Base-by-base conservation (phyloP, 208 protist species). In the Acanthamoeba healyi region DNA sequence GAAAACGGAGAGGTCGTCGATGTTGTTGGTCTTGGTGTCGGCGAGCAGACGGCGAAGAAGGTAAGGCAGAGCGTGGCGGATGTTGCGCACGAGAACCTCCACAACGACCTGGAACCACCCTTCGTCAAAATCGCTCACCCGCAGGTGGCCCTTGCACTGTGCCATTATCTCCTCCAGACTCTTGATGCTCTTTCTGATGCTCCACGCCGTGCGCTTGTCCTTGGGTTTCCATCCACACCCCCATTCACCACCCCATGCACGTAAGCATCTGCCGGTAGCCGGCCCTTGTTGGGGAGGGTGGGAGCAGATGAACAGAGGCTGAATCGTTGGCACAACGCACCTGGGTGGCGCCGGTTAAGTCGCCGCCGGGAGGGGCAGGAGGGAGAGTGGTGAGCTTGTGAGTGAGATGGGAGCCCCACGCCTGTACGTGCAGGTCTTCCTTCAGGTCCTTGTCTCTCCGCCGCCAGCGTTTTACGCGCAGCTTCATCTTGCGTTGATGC, bases 1-100 rank as follows among this genome's bases (percentile, higher is more conserved):
- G 65, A 74, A 74, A 29, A 74, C 65, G 19, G 65, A 29, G 34
- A 74, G 65, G 65, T 74, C 38, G 65, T 74, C 65, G 65, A 74
- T 74, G 29, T 74, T 74, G 65, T 74, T 40, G 32, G 12, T 74
- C 65, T 38, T 74, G 10, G 65, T 42, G 24, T 74, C 65, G 34
- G 12, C 65, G 9, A 74, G 65, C 65, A 74, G 65, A 10, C 65
- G 65, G 12, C 65, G 65, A 3, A 74, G 65, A 2, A 74, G 65
- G 34, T 74, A 38, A 10, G 65, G 65, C 9, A 74, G 34, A 17
- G 65, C 65, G 34, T 26, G 34, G n/a, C 65, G 65, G 32, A 74
- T 38, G 24, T 74, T 74, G 65, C 65, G 65, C 7, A 74, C 34
- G 29, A 74, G 32, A 10, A 40, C 34, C n/a, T 74, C 65, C 5